phyloP scores from a whole-genome alignment of 441 rosid species.

The Populus hybrid region DNA sequence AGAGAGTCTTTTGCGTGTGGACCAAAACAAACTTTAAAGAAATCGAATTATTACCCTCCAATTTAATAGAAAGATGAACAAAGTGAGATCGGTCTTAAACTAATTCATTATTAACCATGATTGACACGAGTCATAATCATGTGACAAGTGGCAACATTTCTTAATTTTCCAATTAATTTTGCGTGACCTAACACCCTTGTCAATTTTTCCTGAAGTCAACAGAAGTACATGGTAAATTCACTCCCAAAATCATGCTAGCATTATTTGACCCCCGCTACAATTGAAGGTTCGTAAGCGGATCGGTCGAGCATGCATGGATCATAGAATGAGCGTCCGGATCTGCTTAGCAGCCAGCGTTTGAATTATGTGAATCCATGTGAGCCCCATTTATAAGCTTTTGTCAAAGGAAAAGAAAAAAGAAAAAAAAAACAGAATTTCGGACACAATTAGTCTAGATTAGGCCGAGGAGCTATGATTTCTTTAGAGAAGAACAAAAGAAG shows the following conservation, averaged over 20 bases:
- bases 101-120: background rate
- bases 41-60: background rate
- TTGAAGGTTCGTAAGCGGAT: background rate
- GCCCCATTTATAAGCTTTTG: background rate
- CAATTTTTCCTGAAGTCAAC: background rate
- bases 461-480: background rate
- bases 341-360: background rate
- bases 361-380: background rate
- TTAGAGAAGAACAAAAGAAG: background rate
- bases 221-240: background rate
- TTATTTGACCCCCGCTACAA: background rate
- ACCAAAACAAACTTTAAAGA: background rate
- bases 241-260: background rate
- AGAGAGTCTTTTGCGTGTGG: constrained; percentile 12
- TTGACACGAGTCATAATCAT: constrained; percentile 2
- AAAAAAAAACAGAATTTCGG: background rate
- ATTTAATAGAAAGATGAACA: background rate
- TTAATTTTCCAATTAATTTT: background rate
- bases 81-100: background rate
- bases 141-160: background rate
- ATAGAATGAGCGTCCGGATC: background rate
- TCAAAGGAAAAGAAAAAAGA: background rate
- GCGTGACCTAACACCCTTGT: background rate
- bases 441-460: background rate
- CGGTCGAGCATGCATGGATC: background rate